Evolutionary conservation across 495 filamentous ascomycete genomes (phyloP).

Genomic region (Cladorrhinum samala): DNA sequence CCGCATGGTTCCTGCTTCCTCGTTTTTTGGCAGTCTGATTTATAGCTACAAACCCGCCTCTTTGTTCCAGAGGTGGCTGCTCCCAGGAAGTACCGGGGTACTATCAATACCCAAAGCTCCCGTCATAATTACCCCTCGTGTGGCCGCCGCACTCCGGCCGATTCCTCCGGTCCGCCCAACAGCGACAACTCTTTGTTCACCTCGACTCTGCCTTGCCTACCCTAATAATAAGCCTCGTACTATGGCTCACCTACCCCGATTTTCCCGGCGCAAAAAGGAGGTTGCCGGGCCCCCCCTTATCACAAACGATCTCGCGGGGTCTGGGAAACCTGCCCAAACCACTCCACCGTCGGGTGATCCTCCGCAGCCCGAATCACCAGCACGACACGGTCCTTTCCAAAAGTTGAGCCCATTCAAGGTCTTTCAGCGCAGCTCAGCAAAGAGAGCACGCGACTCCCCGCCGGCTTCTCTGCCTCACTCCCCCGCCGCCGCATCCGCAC

Average conservation of each 20-base stretch:
- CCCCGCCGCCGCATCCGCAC: slow-evolving; percentile 20
- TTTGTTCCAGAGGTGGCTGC: no score
- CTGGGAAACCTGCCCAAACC: slow-evolving; percentile 8
- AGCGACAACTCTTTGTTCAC: no score
- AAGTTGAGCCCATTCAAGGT: slow-evolving; percentile 29
- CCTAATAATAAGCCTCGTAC: background rate
- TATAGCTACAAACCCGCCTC: no score
- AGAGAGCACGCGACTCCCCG: slow-evolving; percentile 39
- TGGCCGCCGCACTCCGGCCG: no score
- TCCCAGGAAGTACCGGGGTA: no score
- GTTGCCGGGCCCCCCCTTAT: slow-evolving; percentile 13
- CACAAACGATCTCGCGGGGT: slow-evolving; percentile 17
- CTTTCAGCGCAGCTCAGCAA: slow-evolving; percentile 29
- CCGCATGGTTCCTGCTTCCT: no score
- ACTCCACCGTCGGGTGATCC: slow-evolving; percentile 11
- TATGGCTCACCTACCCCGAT: slow-evolving; percentile 19
- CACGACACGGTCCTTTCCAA: slow-evolving; percentile 15
- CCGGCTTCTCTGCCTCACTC: slow-evolving; percentile 25
- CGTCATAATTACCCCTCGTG: no score
- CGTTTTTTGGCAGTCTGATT: no score
- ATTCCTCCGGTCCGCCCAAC: no score
- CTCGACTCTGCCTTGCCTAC: no score
- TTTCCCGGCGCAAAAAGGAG: slow-evolving; percentile 23
- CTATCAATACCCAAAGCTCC: no score
- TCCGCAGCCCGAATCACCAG: slow-evolving; percentile 7